Base-by-base conservation (phyloP, 306 rosid genomes). In the Casuarina cunninghamiana region DNA sequence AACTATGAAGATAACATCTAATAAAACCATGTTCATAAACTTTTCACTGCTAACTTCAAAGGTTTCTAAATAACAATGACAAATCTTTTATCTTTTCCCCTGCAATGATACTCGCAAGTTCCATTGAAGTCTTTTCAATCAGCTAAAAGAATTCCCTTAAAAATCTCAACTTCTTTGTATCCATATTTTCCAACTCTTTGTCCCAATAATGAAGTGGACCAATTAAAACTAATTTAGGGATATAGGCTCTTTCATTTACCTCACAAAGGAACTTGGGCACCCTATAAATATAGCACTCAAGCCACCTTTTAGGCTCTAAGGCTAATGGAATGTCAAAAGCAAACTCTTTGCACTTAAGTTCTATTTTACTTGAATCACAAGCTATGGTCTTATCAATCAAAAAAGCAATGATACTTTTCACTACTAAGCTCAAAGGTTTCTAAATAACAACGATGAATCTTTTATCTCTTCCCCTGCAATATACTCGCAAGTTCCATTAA, bases 151-250 rank as follows among this genome's bases (percentile, higher is more conserved):
- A 51, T 0, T 48, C 15, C 5, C 35, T 0, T 26, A 9, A 21
- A 39, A 39, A 69, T 6, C 3, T 68, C 0, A 2, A 2, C 5
- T 75, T 80, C 6, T 32, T 38, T 6, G 0, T 2, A 5, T 76
- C 70, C 81, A 81, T 76, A 5, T 78, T 51, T 35, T 10, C 5
- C 53, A 76, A 46, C 12, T 53, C 53, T 15, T 11, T 41, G 15
- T 51, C 26, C 26, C 26, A 21, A 10, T 72, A 10, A 77, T 76
- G 84, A 26, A 70, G 53, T 32, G 69, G 81, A 44, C 84, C 84
- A 2, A 81, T 76, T 6, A 80, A 81, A 7, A 76, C 39, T 9
- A 81, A 38, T 42, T 75, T 76, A 10, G 80, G 80, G 50, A 69
- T 76, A 77, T 71, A 81, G 6, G 74, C 72, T 5, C 35, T 48